These are phyloP conservation scores for Beta macrorhiza DNA, from an alignment of 179 eudicot species.

Conservation along the genomic window DNA sequence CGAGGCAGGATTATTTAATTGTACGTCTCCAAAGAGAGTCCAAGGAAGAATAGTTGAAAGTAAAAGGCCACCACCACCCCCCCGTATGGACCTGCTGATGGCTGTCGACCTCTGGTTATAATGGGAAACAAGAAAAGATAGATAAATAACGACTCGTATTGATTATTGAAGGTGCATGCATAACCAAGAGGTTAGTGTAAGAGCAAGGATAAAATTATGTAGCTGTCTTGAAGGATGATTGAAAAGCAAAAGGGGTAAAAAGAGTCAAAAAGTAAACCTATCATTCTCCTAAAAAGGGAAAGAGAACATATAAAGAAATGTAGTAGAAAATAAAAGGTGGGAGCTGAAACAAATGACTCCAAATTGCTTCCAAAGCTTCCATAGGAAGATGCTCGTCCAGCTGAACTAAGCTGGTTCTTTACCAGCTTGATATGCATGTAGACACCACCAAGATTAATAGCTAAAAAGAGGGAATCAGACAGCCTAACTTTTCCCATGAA, in stretches of 20 bases:
- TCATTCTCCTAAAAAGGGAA: too few species aligned
- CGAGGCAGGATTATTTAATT: neutral
- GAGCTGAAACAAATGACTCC: slow-evolving; percentile 15
- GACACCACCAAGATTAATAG: slow-evolving; percentile 22
- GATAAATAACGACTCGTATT: neutral
- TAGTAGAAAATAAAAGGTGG: neutral
- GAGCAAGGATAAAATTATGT: neutral
- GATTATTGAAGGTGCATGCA: neutral
- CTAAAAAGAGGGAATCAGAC: slow-evolving; percentile 10
- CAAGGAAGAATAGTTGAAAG: neutral
- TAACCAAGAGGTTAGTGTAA: neutral
- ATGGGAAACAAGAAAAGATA: neutral
- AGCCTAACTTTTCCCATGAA: slow-evolving; percentile 15
- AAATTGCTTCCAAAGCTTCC: slow-evolving; percentile 20
- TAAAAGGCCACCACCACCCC: neutral
- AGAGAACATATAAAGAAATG: too few species aligned
- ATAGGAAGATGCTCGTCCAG: slow-evolving; percentile 23
- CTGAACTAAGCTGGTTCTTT: slow-evolving; percentile 21
- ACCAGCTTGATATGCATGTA: slow-evolving; percentile 17
- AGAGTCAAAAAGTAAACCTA: slow-evolving; percentile 22
- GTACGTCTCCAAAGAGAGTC: neutral
- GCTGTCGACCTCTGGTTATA: neutral
- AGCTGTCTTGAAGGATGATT: slow-evolving; percentile 15
- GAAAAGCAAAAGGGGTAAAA: slow-evolving; percentile 24
- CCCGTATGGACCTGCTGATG: neutral